These are phyloP conservation scores for Kalanchoe fedtschenkoi DNA, from an alignment of 164 flowering plant genomes.

Conservation along the genomic window DNA sequence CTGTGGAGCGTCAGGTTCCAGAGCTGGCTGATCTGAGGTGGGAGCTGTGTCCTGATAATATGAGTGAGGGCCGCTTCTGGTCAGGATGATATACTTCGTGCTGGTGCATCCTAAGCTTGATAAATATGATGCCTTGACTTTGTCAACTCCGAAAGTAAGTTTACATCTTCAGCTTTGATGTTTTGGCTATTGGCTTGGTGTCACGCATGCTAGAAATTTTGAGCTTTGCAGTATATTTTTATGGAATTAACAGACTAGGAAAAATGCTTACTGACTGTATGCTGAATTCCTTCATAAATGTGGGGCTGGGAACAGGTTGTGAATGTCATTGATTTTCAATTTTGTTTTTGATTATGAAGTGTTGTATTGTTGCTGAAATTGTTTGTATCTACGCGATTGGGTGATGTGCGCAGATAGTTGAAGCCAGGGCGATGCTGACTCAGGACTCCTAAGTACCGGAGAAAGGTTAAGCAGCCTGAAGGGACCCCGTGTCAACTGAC, in stretches of 20 bases:
- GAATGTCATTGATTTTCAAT: no score
- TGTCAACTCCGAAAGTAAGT: neutral
- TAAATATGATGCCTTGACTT: neutral
- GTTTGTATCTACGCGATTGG: neutral
- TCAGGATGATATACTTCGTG: neutral
- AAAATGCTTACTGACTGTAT: no score
- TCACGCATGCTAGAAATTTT: no score
- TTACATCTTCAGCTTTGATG: neutral
- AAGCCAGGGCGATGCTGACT: neutral
- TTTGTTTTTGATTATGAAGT: neutral
- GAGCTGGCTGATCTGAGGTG: constrained; percentile 5
- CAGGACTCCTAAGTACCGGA: neutral
- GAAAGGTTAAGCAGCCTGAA: neutral
- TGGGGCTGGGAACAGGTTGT: no score
- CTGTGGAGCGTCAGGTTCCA: neutral
- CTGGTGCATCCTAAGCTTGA: constrained; percentile 1
- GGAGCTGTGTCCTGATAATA: constrained; percentile 3
- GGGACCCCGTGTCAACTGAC: no score
- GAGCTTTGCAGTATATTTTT: neutral
- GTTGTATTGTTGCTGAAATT: neutral
- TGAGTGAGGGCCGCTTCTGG: neutral
- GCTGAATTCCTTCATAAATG: no score
- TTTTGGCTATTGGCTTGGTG: neutral
- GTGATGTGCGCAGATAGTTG: neutral
- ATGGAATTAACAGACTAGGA: constrained; percentile 19